A percentile compares a stretch with the other conserved stretches of the same genome.
Conservation (phyloP, 257 asterid genomes). For the Thymus quinquecostatus region DNA sequence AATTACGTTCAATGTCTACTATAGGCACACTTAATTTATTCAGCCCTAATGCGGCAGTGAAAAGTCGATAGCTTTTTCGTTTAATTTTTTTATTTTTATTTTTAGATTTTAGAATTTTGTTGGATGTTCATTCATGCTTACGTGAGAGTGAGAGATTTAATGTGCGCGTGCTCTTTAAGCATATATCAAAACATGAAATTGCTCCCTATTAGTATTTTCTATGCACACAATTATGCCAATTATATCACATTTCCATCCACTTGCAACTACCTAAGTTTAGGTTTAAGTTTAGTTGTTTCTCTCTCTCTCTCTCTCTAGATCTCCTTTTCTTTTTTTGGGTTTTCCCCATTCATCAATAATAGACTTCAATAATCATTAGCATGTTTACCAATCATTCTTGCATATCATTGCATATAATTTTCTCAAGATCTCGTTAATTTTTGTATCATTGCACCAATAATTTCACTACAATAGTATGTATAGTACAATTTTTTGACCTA, state of each 20-base stretch:
- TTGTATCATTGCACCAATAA: constrained; percentile 38
- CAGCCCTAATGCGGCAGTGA: too few relatives aligned
- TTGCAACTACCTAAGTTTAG: constrained; percentile 50
- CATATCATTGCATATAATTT: constrained; percentile 24
- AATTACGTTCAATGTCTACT: too few relatives aligned
- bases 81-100: too few relatives aligned
- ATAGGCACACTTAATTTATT: too few relatives aligned
- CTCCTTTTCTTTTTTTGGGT: neutral
- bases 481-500: neutral
- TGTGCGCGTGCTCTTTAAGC: constrained; percentile 58
- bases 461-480: neutral
- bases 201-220: constrained; percentile 31
- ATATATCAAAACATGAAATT: constrained; percentile 29
- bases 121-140: constrained; percentile 38
- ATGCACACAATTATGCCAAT: constrained; percentile 50
- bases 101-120: too few relatives aligned
- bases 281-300: constrained; percentile 12
- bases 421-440: constrained; percentile 24
- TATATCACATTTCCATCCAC: constrained; percentile 56
- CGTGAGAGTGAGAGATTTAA: constrained; percentile 45
- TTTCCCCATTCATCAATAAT: constrained; percentile 16
- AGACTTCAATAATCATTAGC: constrained; percentile 19
- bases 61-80: too few relatives aligned
- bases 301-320: neutral
- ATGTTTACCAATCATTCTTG: constrained; percentile 30